Conservation (phyloP, 345 rosid species). For the Eucalyptus pauciflora region DNA sequence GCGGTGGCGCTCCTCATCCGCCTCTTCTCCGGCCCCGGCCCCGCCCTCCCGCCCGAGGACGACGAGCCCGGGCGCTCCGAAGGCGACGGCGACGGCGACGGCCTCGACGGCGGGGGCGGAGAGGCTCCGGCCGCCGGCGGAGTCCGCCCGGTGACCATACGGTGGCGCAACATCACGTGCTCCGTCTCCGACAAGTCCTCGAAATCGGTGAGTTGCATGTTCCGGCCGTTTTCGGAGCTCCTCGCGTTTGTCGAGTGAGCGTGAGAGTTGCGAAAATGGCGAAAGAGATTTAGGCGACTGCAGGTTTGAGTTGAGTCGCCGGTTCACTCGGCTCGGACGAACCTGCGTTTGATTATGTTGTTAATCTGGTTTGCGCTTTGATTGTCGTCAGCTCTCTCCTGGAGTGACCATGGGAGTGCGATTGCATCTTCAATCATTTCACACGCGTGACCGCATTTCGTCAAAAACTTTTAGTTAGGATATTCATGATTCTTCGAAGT, state of each 20-base stretch:
- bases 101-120: neutral
- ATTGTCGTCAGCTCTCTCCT: neutral
- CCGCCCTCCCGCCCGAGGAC: slow-evolving; percentile 45
- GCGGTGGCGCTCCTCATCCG: slow-evolving; percentile 75
- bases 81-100: slow-evolving; percentile 4
- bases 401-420: neutral
- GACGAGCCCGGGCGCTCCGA: slow-evolving; percentile 4
- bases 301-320: neutral
- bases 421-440: neutral
- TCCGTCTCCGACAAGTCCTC: slow-evolving; percentile 70
- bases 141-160: slow-evolving; percentile 64
- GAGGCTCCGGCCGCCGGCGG: slow-evolving; percentile 26
- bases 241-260: neutral
- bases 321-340: neutral
- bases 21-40: slow-evolving; percentile 72
- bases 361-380: neutral
- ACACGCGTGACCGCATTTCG: neutral
- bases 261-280: neutral
- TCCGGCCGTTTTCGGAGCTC: neutral
- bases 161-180: slow-evolving; percentile 80
- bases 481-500: neutral
- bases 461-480: neutral
- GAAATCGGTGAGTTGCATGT: slow-evolving; percentile 42
- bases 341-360: neutral
- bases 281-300: neutral